Evolutionary conservation across 768 basidiomycete species (phyloP).

Genomic region (Cyclocybe aegerita): DNA sequence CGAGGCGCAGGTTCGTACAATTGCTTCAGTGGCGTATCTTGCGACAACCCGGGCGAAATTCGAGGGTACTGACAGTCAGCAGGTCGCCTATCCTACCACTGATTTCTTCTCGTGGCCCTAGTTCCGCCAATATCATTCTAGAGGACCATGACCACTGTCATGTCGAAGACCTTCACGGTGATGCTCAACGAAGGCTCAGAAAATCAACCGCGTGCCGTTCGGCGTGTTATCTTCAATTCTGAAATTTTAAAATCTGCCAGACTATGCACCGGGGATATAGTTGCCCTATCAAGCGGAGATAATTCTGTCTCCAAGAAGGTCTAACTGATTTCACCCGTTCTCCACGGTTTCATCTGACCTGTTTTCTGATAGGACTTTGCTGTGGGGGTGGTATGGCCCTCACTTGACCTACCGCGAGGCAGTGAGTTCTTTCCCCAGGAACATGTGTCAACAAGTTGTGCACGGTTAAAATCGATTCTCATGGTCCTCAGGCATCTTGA

Average conservation of each 20-base stretch:
- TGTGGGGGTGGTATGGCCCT: conserved; percentile 78
- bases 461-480: conserved; percentile 6
- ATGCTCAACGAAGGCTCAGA: conserved; percentile 32
- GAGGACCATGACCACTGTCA: conserved; percentile 18
- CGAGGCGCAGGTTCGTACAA: conserved; percentile 9
- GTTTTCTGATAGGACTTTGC: conserved; percentile 50
- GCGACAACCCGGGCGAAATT: neutral
- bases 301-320: conserved; percentile 27
- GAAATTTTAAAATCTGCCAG: conserved; percentile 61
- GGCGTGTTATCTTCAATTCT: conserved; percentile 63
- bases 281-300: conserved; percentile 50
- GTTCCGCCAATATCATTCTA: neutral
- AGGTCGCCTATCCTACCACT: neutral
- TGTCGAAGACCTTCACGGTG: conserved; percentile 40
- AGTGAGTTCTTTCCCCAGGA: conserved; percentile 40
- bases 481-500: conserved; percentile 44
- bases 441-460: conserved; percentile 14
- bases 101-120: neutral
- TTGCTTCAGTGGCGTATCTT: conserved; percentile 9
- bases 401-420: conserved; percentile 54
- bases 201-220: conserved; percentile 48
- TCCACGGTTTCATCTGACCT: conserved; percentile 13
- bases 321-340: neutral
- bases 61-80: conserved; percentile 2
- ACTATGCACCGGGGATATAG: conserved; percentile 67